Evolutionary conservation across 1,139 yeast species (phyloP).

Genomic region (Protomyces gravidus): DNA sequence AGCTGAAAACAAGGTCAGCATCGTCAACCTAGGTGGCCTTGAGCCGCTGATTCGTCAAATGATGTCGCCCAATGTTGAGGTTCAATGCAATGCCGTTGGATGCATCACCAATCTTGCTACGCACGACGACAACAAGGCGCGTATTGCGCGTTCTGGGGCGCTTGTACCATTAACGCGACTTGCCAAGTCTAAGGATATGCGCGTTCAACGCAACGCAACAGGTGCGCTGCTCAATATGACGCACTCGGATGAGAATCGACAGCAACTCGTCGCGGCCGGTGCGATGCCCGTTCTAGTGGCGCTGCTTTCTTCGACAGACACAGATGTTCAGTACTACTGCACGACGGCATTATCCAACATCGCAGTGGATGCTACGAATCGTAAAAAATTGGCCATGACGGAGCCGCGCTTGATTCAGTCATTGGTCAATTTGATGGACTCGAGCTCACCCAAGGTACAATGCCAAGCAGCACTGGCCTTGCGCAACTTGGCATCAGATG

Average conservation of each 20-base stretch:
- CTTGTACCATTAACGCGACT: slow-evolving; percentile 85
- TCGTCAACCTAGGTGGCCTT: slow-evolving; percentile 96
- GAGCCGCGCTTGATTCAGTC: slow-evolving; percentile 92
- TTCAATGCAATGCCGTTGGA: slow-evolving; percentile 98
- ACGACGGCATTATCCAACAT: slow-evolving; percentile 95
- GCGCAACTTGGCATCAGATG: slow-evolving; percentile 92
- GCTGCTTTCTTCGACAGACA: slow-evolving; percentile 78
- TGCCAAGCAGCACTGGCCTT: slow-evolving; percentile 97
- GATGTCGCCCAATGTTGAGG: slow-evolving; percentile 96
- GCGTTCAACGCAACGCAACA: slow-evolving; percentile 97
- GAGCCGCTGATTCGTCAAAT: slow-evolving; percentile 94
- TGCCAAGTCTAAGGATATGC: slow-evolving; percentile 87
- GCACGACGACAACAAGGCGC: slow-evolving; percentile 94
- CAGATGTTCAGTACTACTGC: slow-evolving; percentile 97
- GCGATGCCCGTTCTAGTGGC: slow-evolving; percentile 95
- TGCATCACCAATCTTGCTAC: slow-evolving; percentile 97
- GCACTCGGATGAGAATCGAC: slow-evolving; percentile 93
- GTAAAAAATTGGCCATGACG: slow-evolving; percentile 81
- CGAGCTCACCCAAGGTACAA: slow-evolving; percentile 82
- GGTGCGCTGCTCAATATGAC: slow-evolving; percentile 98
- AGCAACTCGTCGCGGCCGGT: slow-evolving; percentile 94
- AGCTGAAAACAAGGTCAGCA: slow-evolving; percentile 79
- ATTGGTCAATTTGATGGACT: slow-evolving; percentile 85
- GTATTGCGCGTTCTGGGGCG: slow-evolving; percentile 96
- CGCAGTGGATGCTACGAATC: slow-evolving; percentile 90